Base-by-base conservation (phyloP, 192 early-diverging fungal species). In the Backusella australiensis region DNA sequence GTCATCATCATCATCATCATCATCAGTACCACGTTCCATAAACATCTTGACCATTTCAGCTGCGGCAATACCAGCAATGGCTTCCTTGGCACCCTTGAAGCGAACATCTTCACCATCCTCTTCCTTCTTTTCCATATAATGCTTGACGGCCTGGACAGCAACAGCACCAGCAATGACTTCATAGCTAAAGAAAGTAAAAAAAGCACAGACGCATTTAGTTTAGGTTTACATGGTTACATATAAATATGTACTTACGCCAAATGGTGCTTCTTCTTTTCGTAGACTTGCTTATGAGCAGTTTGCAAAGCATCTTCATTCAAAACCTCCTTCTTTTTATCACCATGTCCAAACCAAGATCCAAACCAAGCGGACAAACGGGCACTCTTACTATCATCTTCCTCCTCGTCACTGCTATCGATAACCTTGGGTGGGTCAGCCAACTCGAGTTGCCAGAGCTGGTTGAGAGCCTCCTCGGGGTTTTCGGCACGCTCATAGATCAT, bases 111-210 rank as follows among this genome's bases (percentile, higher is more conserved):
- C 72, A 56, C 77, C 77, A 29, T 15, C 38, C 6, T 26, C 77
- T 69, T 78, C 77, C n/a, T 78, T 56, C n/a, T 78, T 44, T 41
- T 76, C 32, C 65, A 84, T 87, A 72, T 80, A 82, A 9, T 75
- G 41, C 32, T 79, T 81, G 74, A 87, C 84, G 19, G 86, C 88
- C 36, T 86, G 87, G 67, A 86, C 87, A n/a, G 84, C 88, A 14
- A 86, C 88, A 15, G 88, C 88, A 21, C 84, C 85, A 17, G 85
- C 85, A 38, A 89, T 74, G 8, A 81, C 32, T 66, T 85, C 84
- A 68, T 85, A 82, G 66, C 74, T 75, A 49, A 49, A 32, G 32
- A 32, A 32, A 32, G 0, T 2, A 32, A 32, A 32, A 32, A 49
- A 49, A 6, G 8, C 17, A 49, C 6, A 49, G 1, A 49, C 0